Conservation (phyloP, 2,329 filamentous ascomycete genomes). For the Geosmithia putterillii region DNA sequence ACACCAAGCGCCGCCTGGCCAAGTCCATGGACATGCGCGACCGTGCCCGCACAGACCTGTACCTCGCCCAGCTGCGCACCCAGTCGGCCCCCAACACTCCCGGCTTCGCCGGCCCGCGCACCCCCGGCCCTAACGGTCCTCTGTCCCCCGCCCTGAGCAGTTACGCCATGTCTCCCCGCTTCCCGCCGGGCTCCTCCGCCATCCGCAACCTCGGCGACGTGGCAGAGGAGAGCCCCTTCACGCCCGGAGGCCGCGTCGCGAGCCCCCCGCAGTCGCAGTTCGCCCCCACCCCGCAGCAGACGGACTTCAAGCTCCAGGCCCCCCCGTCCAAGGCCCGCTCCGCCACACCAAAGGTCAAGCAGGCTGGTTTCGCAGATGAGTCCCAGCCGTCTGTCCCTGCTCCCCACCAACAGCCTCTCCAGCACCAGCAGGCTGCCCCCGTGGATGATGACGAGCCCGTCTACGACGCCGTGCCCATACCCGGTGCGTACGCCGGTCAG, state of each 20-base stretch:
- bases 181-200: constrained; percentile 37
- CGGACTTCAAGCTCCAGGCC: constrained; percentile 75
- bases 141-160: constrained; percentile 38
- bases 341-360: constrained; percentile 58
- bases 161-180: constrained; percentile 46
- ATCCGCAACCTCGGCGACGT: constrained; percentile 39
- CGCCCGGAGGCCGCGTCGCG: constrained; percentile 36
- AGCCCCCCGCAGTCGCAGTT: constrained; percentile 54
- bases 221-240: constrained; percentile 36
- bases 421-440: constrained; percentile 38
- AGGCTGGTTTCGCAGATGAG: constrained; percentile 48
- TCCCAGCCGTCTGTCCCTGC: constrained; percentile 15
- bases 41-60: constrained; percentile 85
- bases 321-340: constrained; percentile 69
- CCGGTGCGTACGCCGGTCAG: constrained; percentile 61
- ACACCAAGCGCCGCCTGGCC: constrained; percentile 85
- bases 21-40: constrained; percentile 97
- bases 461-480: constrained; percentile 81
- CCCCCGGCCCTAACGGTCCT: constrained; percentile 27
- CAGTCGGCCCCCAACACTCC: constrained; percentile 95
- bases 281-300: constrained; percentile 28
- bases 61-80: constrained; percentile 71
- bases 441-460: constrained; percentile 69
- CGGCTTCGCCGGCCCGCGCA: constrained; percentile 60
- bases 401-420: constrained; percentile 17